Conservation (phyloP, 352 stramenopile genomes). For the Pythium brachiatum region DNA sequence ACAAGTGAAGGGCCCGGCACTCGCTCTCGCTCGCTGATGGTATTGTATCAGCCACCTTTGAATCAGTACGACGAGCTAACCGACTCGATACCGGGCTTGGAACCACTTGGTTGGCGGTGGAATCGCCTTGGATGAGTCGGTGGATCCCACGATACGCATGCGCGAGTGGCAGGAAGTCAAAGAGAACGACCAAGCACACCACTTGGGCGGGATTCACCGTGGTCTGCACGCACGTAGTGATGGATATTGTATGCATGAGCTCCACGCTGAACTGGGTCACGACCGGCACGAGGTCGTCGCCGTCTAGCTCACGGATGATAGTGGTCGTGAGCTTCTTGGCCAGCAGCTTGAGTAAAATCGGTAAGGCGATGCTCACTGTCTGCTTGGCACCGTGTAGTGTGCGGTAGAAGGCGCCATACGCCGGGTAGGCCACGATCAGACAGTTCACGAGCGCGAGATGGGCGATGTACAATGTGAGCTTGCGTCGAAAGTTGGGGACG, state of each 20-base stretch:
- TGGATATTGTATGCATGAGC: background rate
- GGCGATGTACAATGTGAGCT: background rate
- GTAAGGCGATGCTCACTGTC: background rate
- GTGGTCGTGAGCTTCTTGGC: background rate
- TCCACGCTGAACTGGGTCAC: background rate
- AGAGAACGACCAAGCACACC: background rate
- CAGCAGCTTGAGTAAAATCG: background rate
- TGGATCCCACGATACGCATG: background rate
- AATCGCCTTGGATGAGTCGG: too few relatives aligned
- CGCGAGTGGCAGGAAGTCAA: background rate
- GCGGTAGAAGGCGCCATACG: background rate
- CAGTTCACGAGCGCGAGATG: background rate
- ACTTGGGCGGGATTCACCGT: background rate
- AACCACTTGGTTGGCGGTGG: background rate
- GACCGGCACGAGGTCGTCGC: background rate
- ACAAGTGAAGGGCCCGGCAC: background rate
- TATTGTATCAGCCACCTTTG: too few relatives aligned
- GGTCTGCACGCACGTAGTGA: background rate
- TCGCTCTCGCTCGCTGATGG: background rate
- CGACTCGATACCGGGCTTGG: too few relatives aligned
- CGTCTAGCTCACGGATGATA: background rate
- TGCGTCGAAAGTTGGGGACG: background rate
- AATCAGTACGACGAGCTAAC: background rate
- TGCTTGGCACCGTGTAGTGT: background rate
- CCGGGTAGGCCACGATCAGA: background rate